Base-by-base conservation (phyloP, 208 protist genomes). In the Trypanosoma conorhini region DNA sequence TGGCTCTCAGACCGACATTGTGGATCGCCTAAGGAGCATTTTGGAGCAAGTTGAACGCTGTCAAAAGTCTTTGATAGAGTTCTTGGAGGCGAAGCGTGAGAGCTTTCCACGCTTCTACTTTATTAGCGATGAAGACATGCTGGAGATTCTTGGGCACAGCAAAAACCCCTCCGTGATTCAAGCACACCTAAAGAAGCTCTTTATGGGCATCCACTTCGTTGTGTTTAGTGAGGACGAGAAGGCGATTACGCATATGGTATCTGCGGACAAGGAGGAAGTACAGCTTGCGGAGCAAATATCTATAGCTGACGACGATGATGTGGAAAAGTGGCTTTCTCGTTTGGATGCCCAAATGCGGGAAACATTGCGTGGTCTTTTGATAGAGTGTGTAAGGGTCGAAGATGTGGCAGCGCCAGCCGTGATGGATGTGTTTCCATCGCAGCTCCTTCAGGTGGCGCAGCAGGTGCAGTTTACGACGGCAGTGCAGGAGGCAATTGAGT, bases 91-190 rank as follows among this genome's bases (percentile, higher is more conserved):
- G 52, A 99, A 99, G 86, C 89, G 98, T 24, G 81, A 87, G 33
- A 93, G 88, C 72, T 83, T 97, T 66, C 94, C 95, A 10, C 91
- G 98, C 57, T 99, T 99, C 75, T 99, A 99, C 79, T 99, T 99
- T 79, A 98, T 99, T 76, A 98, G 97, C 76, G 98, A 99, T 80
- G 97, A 99, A 69, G 98, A 99, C 70, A 81, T 99, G 74, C 89
- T 99, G 8, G 97, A 99, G 83, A 99, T 99, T 84, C 85, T 98
- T 35, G 95, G 95, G 22, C 94, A 98, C 72, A 98, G 96, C 72
- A 85, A 95, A 68, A 92, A 91, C 79, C 93, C 93, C 0, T 85
- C 83, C 33, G 88, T 96, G 35, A 95, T 98, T 56, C 93, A 98
- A 73, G 70, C 83, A 4, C 95, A 98, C 63, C 79, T 98, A 15